Evolutionary conservation across 306 rosid species (phyloP).

Genomic region (Dalbergia cochinchinensis): DNA sequence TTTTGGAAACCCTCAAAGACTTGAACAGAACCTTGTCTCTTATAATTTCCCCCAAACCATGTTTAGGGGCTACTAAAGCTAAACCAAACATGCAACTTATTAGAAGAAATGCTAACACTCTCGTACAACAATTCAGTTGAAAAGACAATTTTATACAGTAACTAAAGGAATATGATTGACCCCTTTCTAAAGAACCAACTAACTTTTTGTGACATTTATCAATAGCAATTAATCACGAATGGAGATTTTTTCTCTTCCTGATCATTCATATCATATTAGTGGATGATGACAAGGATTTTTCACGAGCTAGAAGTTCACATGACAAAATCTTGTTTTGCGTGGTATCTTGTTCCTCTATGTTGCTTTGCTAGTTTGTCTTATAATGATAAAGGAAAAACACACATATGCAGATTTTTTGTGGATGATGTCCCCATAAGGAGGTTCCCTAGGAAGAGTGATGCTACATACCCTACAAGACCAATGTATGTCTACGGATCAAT

Average conservation of each 20-base stretch:
- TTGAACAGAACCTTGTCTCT: too few relatives aligned
- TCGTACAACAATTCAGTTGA: slow-evolving; percentile 21
- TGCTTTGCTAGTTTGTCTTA: slow-evolving; percentile 39
- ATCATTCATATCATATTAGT: not conserved
- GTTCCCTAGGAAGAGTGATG: slow-evolving; percentile 74
- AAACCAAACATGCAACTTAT: too few relatives aligned
- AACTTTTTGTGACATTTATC: slow-evolving; percentile 1
- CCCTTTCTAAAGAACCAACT: slow-evolving; percentile 5
- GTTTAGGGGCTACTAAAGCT: too few relatives aligned
- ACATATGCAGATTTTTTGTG: slow-evolving; percentile 72
- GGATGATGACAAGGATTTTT: slow-evolving; percentile 2
- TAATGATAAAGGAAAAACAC: not conserved
- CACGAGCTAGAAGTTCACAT: not conserved
- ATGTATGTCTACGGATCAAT: slow-evolving; percentile 92
- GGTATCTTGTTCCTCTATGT: not conserved
- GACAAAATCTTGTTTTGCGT: slow-evolving; percentile 16
- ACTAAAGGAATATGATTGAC: slow-evolving; percentile 10
- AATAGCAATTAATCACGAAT: not conserved
- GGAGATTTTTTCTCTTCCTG: not conserved
- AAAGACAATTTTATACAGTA: slow-evolving; percentile 19
- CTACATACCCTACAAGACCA: slow-evolving; percentile 81
- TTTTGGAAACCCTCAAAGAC: too few relatives aligned
- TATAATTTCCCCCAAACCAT: too few relatives aligned
- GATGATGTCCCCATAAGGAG: slow-evolving; percentile 91
- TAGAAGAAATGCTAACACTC: not conserved